These are phyloP conservation scores for Actinomortierella wolfii DNA, from an alignment of 371 early-diverging fungal species.

Conservation along the genomic window DNA sequence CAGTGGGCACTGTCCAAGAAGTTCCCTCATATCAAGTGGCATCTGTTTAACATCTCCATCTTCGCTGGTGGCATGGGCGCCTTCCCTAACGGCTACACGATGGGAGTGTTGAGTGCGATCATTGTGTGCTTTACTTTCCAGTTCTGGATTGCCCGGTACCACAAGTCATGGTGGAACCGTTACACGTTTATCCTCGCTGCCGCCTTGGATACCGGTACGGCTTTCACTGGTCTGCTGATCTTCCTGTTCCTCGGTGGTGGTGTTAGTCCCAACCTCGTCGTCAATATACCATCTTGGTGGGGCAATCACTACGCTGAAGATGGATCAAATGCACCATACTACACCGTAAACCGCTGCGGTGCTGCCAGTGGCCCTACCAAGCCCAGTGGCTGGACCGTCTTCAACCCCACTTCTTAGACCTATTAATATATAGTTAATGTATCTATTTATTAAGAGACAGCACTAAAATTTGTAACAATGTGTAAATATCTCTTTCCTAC, in stretches of 20 bases:
- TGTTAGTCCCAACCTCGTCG: constrained; percentile 36
- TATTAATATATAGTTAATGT: too few relatives aligned
- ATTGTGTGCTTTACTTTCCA: constrained; percentile 50
- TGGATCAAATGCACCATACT: constrained; percentile 12
- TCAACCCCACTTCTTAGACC: constrained; percentile 4
- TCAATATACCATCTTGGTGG: constrained; percentile 56
- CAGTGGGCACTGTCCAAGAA: constrained; percentile 53
- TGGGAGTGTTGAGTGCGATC: constrained; percentile 51
- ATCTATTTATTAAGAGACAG: too few relatives aligned
- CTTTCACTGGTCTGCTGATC: constrained; percentile 55
- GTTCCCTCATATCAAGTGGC: constrained; percentile 39
- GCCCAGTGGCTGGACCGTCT: constrained; percentile 4
- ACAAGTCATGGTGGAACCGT: constrained; percentile 55
- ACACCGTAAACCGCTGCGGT: constrained; percentile 18
- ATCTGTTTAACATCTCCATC: constrained; percentile 52
- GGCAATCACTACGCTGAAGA: constrained; percentile 42
- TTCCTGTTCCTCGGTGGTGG: constrained; percentile 60
- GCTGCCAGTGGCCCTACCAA: constrained; percentile 3
- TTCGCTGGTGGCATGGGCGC: constrained; percentile 50
- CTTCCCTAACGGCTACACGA: constrained; percentile 50
- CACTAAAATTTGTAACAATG: too few relatives aligned
- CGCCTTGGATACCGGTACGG: constrained; percentile 63
- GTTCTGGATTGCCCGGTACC: constrained; percentile 50
- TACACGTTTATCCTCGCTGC: constrained; percentile 61
- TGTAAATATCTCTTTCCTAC: too few relatives aligned